Conservation (phyloP, 306 rosid species). For the Dalbergia oliveri region DNA sequence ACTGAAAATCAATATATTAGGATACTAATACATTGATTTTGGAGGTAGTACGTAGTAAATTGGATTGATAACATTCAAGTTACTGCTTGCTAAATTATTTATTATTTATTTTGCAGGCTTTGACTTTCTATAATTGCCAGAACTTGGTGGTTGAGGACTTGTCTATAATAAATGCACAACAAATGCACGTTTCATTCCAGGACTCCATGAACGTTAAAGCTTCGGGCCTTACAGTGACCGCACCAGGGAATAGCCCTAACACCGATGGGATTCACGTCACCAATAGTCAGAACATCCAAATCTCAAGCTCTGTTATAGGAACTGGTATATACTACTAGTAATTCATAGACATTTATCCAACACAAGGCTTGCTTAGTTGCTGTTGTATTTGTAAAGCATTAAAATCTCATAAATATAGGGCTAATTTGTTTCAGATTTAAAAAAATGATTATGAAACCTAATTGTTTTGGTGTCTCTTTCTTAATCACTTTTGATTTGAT, state of each 20-base stretch:
- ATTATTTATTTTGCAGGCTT: constrained; percentile 57
- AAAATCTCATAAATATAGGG: background rate
- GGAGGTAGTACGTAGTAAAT: no score
- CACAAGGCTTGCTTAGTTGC: no score
- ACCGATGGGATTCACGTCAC: constrained; percentile 86
- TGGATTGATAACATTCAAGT: background rate
- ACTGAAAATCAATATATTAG: no score
- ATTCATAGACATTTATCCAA: no score
- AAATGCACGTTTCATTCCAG: constrained; percentile 67
- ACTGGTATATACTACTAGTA: constrained; percentile 54
- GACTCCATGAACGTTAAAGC: constrained; percentile 52
- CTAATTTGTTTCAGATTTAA: no score
- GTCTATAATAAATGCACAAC: constrained; percentile 60
- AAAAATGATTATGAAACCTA: no score
- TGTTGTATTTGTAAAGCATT: background rate
- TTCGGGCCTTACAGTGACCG: constrained; percentile 55
- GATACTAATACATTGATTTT: no score
- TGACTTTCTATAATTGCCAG: constrained; percentile 62
- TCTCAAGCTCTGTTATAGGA: constrained; percentile 59
- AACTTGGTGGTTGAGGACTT: constrained; percentile 57
- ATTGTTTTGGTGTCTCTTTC: background rate
- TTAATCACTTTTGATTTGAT: constrained; percentile 32
- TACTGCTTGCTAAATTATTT: background rate
- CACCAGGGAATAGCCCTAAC: constrained; percentile 75
- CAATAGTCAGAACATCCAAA: constrained; percentile 59